Percentiles rank a stretch among this genome's conserved stretches.
Evolutionary conservation across 352 stramenopile genomes (phyloP).

Genomic region (Phytophthora fragariae): DNA sequence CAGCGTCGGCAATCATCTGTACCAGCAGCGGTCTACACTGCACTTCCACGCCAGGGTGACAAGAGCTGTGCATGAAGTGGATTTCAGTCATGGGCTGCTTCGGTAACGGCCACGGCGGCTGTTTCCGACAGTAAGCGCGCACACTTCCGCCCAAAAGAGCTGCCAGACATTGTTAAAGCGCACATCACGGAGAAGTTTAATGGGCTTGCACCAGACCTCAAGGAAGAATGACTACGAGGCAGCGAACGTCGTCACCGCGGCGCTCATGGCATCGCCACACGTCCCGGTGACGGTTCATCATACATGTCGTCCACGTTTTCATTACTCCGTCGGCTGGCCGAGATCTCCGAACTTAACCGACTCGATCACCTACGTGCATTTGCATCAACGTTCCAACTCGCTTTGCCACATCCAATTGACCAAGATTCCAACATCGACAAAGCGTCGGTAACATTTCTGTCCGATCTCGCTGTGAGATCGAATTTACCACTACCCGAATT

Average conservation of each 20-base stretch:
- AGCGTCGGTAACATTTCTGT: neutral
- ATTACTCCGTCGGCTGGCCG: too few species aligned
- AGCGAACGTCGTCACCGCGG: too few species aligned
- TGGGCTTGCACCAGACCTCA: neutral
- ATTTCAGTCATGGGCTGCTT: slow-evolving; percentile 5
- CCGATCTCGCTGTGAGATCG: neutral
- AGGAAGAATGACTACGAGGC: too few species aligned
- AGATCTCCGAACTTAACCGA: too few species aligned
- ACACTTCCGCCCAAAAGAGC: slow-evolving; percentile 1
- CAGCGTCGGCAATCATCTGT: neutral
- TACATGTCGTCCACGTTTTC: too few species aligned
- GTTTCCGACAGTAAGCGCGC: slow-evolving; percentile 9
- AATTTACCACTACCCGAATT: slow-evolving; percentile 1
- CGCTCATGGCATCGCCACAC: too few species aligned
- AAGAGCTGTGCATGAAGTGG: slow-evolving; percentile 21
- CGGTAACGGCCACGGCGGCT: slow-evolving; percentile 4
- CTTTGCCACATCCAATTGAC: too few species aligned
- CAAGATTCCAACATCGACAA: neutral
- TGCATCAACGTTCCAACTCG: neutral
- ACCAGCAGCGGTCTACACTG: neutral
- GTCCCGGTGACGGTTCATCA: too few species aligned
- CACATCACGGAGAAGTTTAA: slow-evolving; percentile 3
- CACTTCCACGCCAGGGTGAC: neutral
- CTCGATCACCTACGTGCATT: too few species aligned
- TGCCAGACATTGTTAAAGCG: slow-evolving; percentile 1